Conservation (phyloP, 192 early-diverging fungal species). For the Backusella psychrophila region DNA sequence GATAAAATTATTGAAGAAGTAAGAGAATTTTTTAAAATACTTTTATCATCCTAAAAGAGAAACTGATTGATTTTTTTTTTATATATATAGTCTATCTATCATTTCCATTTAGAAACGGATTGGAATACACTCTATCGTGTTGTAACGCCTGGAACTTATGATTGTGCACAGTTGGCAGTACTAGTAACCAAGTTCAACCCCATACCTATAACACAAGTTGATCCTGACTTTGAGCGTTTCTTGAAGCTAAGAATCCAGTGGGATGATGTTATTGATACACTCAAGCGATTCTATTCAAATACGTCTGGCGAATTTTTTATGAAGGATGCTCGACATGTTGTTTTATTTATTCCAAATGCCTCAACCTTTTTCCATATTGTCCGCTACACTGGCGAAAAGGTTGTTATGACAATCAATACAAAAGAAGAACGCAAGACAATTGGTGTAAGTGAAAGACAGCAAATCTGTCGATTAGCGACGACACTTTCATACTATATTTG, state of each 20-base stretch:
- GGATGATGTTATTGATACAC: slow-evolving; percentile 8
- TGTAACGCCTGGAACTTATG: not conserved
- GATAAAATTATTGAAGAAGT: slow-evolving; percentile 5
- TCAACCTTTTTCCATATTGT: slow-evolving; percentile 18
- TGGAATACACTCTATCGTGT: slow-evolving; percentile 28
- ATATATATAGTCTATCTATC: slow-evolving; percentile 23
- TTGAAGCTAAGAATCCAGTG: slow-evolving; percentile 18
- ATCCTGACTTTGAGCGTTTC: slow-evolving; percentile 19
- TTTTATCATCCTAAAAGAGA: not conserved
- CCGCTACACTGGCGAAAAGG: not conserved
- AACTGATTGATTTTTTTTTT: not conserved
- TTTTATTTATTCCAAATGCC: slow-evolving; percentile 26
- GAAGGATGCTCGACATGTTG: not conserved
- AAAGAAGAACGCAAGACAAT: not conserved
- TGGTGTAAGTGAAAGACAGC: not conserved
- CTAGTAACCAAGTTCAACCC: not conserved
- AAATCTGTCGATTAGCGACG: slow-evolving; percentile 5
- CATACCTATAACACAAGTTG: not conserved
- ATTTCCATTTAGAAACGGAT: slow-evolving; percentile 21
- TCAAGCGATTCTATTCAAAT: slow-evolving; percentile 20
- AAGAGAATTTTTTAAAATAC: not conserved
- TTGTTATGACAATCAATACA: not conserved
- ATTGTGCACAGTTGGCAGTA: not conserved
- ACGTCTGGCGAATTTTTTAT: slow-evolving; percentile 14
- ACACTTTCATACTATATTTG: slow-evolving; percentile 21